Evolutionary conservation across 306 rosid species (phyloP), one percentile per base, ranked within the genome.

Genomic region (Malus fusca): DNA sequence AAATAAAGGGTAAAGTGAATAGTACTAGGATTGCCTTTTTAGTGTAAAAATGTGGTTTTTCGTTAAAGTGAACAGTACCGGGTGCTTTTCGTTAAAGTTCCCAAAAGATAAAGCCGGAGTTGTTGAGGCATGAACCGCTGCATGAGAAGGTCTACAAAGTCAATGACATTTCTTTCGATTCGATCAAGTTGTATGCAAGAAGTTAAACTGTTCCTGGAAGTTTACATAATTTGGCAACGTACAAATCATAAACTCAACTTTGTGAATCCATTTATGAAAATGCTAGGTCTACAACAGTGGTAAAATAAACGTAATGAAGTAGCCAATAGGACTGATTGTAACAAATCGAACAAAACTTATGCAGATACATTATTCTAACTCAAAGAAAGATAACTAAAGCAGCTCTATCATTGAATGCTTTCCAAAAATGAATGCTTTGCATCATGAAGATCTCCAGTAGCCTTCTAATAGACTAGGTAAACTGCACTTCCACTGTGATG

Each of bases 381-480:
- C 71, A 52, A 63, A 46, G 71, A 60, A 77, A 26, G 68, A 51
- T 6, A 2, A 67, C 65, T 63, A 73, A 78, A 59, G 69, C 77
- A 66, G 61, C 23, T 66, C 30, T 7, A 53, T 30, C 23, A 13
- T 69, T 56, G 63, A 62, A 53, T 17, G 55, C 21, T 51, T 51
- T 51, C 8, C 17, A 51, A 51, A 15, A 17, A 15, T 0, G 21
- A 58, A 58, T 69, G 68, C 75, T 77, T 72, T 77, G 79, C 84
- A 62, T 67, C 59, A 75, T 80, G 77, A 73, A 69, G 83, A 73
- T 60, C 74, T 68, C 31, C 66, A 8, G 31, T 13, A 37, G 69
- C 77, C 81, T 80, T 65, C 74, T 68, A 61, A 80, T 77, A 35
- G 59, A 19, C 74, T 11, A 51, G 61, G 77, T 59, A 52, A 64